phyloP scores from a whole-genome alignment of 2,329 filamentous ascomycete species.

The Ophiocordyceps australis region DNA sequence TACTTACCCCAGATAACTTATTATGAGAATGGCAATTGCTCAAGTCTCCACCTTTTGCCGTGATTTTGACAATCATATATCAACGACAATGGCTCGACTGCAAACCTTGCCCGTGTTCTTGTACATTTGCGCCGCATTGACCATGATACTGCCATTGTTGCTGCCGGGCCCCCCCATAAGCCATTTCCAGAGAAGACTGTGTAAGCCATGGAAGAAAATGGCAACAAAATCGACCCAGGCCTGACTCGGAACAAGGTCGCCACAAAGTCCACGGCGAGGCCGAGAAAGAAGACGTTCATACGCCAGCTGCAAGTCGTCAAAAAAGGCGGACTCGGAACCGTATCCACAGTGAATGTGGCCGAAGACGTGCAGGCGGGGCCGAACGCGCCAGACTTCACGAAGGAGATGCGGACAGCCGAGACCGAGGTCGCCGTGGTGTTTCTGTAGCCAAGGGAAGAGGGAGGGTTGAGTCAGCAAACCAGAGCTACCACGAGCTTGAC shows the following conservation, averaged over 20 bases:
- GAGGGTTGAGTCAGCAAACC: neutral
- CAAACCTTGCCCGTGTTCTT: constrained; percentile 30
- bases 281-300: constrained; percentile 48
- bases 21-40: too few relatives aligned
- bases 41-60: too few relatives aligned
- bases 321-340: constrained; percentile 52
- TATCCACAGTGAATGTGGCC: constrained; percentile 69
- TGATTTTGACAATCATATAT: too few relatives aligned
- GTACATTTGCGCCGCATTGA: constrained; percentile 39
- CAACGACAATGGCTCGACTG: constrained; percentile 18
- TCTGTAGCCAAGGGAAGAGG: constrained; percentile 15
- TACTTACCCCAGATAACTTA: too few relatives aligned
- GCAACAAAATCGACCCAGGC: constrained; percentile 26
- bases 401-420: constrained; percentile 57
- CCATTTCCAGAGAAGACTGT: constrained; percentile 34
- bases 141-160: constrained; percentile 30
- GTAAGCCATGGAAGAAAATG: constrained; percentile 25
- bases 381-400: constrained; percentile 54
- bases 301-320: constrained; percentile 52
- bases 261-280: constrained; percentile 20
- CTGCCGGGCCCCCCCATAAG: constrained; percentile 33
- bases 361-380: constrained; percentile 63
- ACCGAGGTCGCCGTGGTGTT: constrained; percentile 49
- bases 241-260: constrained; percentile 24
- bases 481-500: neutral